phyloP scores from a whole-genome alignment of 2,329 filamentous ascomycete species.

The Xylaria arbuscula region DNA sequence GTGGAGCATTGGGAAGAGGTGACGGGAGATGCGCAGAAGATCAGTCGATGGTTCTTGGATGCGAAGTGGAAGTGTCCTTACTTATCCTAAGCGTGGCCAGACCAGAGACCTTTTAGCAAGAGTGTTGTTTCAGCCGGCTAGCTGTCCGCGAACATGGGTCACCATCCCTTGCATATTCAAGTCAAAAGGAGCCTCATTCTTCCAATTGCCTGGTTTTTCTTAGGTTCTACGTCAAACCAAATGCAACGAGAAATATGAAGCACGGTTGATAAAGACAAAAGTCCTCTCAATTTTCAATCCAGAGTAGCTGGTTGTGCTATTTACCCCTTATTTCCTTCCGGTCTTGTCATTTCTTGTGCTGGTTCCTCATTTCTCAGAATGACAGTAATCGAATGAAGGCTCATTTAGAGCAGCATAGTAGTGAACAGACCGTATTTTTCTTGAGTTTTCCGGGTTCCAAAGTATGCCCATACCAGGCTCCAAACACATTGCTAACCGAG shows the following conservation, averaged over 20 bases:
- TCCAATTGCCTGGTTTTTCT: background rate
- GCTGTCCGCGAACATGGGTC: background rate
- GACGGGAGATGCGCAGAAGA: background rate
- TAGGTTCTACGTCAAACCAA: no score
- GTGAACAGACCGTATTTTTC: background rate
- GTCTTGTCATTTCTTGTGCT: background rate
- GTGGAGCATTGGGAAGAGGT: slow-evolving; percentile 23
- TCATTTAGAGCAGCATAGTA: background rate
- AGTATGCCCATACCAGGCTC: background rate
- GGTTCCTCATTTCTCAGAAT: background rate
- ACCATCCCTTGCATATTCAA: background rate
- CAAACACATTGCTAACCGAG: background rate
- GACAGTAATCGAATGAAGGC: background rate
- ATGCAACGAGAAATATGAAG: no score
- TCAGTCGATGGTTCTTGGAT: background rate
- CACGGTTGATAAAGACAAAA: no score
- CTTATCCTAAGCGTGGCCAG: background rate
- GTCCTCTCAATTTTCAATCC: background rate
- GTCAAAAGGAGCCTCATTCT: background rate
- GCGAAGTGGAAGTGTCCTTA: background rate
- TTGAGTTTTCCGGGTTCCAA: background rate
- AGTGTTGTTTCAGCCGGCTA: background rate
- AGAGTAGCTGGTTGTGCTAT: background rate
- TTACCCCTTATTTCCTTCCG: background rate
- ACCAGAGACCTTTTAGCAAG: background rate